Conservation (phyloP, 345 rosid genomes). For the Corymbia maculata region DNA sequence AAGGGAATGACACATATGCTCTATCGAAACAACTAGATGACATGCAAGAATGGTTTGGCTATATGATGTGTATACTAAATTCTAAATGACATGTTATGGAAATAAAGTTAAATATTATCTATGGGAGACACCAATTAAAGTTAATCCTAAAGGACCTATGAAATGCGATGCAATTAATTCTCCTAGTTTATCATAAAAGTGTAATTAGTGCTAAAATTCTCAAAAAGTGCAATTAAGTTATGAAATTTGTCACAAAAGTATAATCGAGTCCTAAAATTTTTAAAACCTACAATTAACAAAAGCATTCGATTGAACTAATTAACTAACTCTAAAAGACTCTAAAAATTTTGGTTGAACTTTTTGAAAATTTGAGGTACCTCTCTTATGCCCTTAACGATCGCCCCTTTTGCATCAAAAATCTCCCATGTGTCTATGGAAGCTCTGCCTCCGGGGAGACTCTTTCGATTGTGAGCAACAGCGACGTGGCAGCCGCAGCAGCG, state of each 20-base stretch:
- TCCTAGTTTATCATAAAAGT: fast-evolving
- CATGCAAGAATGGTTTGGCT: not conserved
- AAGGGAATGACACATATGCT: not conserved
- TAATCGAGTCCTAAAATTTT: no score
- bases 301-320: no score
- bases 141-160: not conserved
- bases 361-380: not conserved
- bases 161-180: not conserved
- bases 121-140: not conserved
- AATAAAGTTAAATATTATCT: no score
- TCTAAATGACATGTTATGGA: not conserved
- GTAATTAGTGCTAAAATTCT: no score
- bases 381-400: not conserved
- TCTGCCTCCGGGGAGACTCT: not conserved
- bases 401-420: not conserved
- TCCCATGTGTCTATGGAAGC: not conserved
- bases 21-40: not conserved
- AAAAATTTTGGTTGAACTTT: no score
- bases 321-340: no score
- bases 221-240: no score
- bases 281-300: fast-evolving
- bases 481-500: not conserved
- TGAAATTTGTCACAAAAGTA: fast-evolving
- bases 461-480: not conserved
- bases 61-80: not conserved